Conservation (phyloP, 805 yeast species). For the Schwanniomyces occidentalis region DNA sequence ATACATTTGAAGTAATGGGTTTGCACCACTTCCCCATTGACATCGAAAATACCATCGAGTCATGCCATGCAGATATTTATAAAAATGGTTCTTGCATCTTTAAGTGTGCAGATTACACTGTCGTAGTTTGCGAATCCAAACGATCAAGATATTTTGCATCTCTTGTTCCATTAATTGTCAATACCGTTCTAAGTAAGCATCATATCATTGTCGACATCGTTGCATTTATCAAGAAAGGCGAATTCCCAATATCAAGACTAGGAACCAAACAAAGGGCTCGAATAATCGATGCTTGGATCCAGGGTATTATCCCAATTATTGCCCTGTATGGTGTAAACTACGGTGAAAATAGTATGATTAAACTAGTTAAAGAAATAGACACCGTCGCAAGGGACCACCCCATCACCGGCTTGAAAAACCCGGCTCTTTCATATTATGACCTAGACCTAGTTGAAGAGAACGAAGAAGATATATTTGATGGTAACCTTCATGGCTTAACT, state of each 20-base stretch:
- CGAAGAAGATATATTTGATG: constrained; percentile 34
- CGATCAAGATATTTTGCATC: constrained; percentile 59
- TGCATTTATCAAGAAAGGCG: constrained; percentile 67
- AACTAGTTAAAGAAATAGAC: constrained; percentile 57
- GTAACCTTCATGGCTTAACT: constrained; percentile 28
- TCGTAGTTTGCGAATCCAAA: constrained; percentile 69
- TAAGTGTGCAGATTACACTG: constrained; percentile 77
- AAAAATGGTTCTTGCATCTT: constrained; percentile 63
- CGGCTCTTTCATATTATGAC: constrained; percentile 43
- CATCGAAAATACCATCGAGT: constrained; percentile 56
- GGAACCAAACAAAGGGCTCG: constrained; percentile 76
- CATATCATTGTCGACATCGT: constrained; percentile 82
- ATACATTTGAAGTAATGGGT: constrained; percentile 89
- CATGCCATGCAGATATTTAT: constrained; percentile 57
- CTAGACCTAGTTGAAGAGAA: constrained; percentile 16
- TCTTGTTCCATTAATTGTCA: constrained; percentile 79
- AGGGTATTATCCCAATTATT: constrained; percentile 43
- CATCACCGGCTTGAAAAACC: constrained; percentile 39
- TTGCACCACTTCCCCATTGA: constrained; percentile 88
- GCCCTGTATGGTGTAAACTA: constrained; percentile 54
- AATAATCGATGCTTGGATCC: constrained; percentile 56
- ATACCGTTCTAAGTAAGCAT: constrained; percentile 75
- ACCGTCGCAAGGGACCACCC: constrained; percentile 40
- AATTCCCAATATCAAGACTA: constrained; percentile 68
- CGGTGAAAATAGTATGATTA: constrained; percentile 66